These are phyloP conservation scores for Boletus vermiculosoides DNA, from an alignment of 768 basidiomycete genomes.

Conservation along the genomic window DNA sequence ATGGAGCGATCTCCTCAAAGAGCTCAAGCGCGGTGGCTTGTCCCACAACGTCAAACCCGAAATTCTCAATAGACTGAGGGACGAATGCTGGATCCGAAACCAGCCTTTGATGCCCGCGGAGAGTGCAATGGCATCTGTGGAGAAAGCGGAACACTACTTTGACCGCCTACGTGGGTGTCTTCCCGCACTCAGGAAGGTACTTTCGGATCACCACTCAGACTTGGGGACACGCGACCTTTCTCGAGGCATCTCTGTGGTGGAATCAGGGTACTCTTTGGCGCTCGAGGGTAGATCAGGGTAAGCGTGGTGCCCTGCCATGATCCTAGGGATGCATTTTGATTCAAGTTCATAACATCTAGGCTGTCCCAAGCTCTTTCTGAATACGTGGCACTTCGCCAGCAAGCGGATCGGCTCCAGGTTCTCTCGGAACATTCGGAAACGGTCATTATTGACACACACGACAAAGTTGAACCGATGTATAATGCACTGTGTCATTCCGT, in stretches of 20 bases:
- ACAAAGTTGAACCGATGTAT: slow-evolving; percentile 19
- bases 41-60: slow-evolving; percentile 70
- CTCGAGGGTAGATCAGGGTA: slow-evolving; percentile 64
- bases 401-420: slow-evolving; percentile 17
- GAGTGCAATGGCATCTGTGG: slow-evolving; percentile 23
- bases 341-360: not conserved
- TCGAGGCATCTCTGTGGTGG: slow-evolving; percentile 72
- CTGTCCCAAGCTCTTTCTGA: slow-evolving; percentile 21
- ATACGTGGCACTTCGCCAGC: slow-evolving; percentile 15
- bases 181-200: slow-evolving; percentile 58
- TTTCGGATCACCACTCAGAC: slow-evolving; percentile 76
- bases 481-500: slow-evolving; percentile 15
- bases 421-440: slow-evolving; percentile 23
- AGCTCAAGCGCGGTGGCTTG: slow-evolving; percentile 78
- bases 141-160: slow-evolving; percentile 63
- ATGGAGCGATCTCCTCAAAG: slow-evolving; percentile 87
- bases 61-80: slow-evolving; percentile 52
- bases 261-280: slow-evolving; percentile 72
- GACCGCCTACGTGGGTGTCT: slow-evolving; percentile 61
- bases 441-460: slow-evolving; percentile 14
- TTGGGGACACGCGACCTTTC: slow-evolving; percentile 84
- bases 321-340: not conserved
- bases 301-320: slow-evolving; percentile 28
- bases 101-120: slow-evolving; percentile 45
- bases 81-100: slow-evolving; percentile 62